phyloP scores from a whole-genome alignment of 768 basidiomycete species.

The Lenzites betulinus region DNA sequence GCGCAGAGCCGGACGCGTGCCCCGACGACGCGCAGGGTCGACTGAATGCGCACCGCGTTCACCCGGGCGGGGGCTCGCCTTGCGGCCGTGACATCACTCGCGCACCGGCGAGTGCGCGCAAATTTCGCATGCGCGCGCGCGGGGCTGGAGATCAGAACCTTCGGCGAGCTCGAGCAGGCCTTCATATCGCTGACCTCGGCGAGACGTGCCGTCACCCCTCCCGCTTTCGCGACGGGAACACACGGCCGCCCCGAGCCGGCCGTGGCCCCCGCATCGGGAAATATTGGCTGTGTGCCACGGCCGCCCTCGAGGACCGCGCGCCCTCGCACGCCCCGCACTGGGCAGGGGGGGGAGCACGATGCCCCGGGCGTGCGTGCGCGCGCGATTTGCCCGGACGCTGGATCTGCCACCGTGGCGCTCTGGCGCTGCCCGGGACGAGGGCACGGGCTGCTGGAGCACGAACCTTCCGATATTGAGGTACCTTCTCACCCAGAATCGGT shows the following conservation, averaged over 20 bases:
- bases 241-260: constrained; percentile 12
- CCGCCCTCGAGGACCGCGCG: neutral
- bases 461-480: constrained; percentile 19
- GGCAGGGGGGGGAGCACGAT: neutral
- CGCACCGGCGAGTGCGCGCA: constrained; percentile 2
- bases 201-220: constrained; percentile 16
- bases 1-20: constrained; percentile 4
- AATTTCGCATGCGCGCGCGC: constrained; percentile 3
- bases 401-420: constrained; percentile 3
- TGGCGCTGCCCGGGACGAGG: too few relatives aligned
- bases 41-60: constrained; percentile 1
- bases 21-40: neutral
- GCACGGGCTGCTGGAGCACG: neutral
- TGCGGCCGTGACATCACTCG: constrained; percentile 13
- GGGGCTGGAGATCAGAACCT: constrained; percentile 17
- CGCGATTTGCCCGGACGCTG: constrained; percentile 14
- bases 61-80: constrained; percentile 3
- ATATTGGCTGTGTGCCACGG: constrained; percentile 5
- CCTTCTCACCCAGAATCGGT: constrained; percentile 17
- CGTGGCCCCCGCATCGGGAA: neutral
- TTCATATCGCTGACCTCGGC: constrained; percentile 23
- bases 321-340: neutral
- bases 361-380: constrained; percentile 5
- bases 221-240: constrained; percentile 9
- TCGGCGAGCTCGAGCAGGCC: constrained; percentile 6